Evolutionary conservation across 192 early-diverging fungal species (phyloP), one percentile per base, ranked within the genome.

Genomic region (Backusella circina): DNA sequence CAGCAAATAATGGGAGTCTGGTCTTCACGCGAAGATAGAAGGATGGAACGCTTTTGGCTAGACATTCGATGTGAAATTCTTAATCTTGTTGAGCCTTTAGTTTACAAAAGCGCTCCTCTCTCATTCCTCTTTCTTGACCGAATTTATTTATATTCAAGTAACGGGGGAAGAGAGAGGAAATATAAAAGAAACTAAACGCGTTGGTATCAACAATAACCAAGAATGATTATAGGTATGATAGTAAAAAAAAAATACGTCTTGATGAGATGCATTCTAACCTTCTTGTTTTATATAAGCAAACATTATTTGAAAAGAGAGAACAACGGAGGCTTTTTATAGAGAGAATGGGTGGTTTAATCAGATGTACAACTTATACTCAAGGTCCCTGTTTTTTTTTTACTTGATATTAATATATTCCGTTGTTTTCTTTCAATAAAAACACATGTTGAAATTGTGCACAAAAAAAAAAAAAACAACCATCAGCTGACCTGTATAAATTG

Each of bases 281-380:
- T n/a, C n/a, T n/a, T n/a, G n/a, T n/a, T n/a, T n/a, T n/a, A n/a
- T n/a, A n/a, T n/a, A n/a, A n/a, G n/a, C n/a, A n/a, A n/a, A 26
- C n/a, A 39, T 5, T 51, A 51, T 21, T 51, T 6, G 21, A 51
- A 21, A 15, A 51, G n/a, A 54, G 23, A 57, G 51, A 26, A 1
- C 23, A 3, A 18, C 44, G 39, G 51, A 16, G n/a, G 8, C 2
- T 26, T n/a, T 26, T 15, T 15, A 3, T 12, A 41, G 15, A 41
- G 39, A 12, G 39, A 41, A 15, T 15, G 39, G 5, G 39, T 21
- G 7, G 9, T 61, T 10, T 61, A 10, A 26, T 28, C 21, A 61
- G 54, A 61, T 61, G 54, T 61, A 61, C 54, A 61, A 61, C 54
- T 61, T 61, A 61, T 61, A 61, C 54, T 61, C 54, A 61, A 61